A percentile compares a stretch with the other conserved stretches of the same genome.
These are phyloP conservation scores for Solanum bulbocastanum DNA, from an alignment of 257 asterid species.

Conservation along the genomic window DNA sequence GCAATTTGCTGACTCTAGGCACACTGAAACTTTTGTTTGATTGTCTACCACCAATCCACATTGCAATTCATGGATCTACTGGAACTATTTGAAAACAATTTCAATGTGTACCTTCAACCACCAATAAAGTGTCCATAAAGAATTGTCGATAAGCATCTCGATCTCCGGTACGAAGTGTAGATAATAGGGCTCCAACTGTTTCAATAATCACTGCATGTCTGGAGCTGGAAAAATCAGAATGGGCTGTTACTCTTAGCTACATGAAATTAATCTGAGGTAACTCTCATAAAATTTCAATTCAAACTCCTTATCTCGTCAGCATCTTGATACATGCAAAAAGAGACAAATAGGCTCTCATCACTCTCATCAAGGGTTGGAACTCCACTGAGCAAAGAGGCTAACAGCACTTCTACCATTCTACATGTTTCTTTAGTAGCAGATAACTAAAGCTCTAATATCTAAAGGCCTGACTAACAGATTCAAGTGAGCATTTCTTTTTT, in stretches of 20 bases:
- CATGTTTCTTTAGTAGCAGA: background rate
- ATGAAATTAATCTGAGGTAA: background rate
- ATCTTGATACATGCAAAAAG: background rate
- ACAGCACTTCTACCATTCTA: background rate
- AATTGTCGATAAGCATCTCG: constrained; percentile 76
- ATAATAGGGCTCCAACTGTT: constrained; percentile 61
- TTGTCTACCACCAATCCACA: background rate
- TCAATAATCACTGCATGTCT: constrained; percentile 59
- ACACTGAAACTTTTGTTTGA: background rate
- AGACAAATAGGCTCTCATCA: background rate
- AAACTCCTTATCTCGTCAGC: background rate
- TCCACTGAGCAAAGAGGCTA: background rate
- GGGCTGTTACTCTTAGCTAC: background rate
- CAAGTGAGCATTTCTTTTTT: background rate
- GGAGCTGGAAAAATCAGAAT: constrained; percentile 27
- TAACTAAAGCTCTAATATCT: background rate
- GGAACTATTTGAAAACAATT: background rate
- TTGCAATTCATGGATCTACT: background rate
- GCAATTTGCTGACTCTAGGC: background rate
- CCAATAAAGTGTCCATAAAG: constrained; percentile 56
- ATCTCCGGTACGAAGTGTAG: constrained; percentile 77
- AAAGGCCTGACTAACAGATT: background rate
- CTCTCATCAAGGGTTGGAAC: background rate
- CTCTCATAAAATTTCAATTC: background rate
- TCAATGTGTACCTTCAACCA: constrained; percentile 51